Percentiles rank a stretch among this genome's conserved stretches.
These are phyloP conservation scores for Oldenlandia corymbosa DNA, from an alignment of 257 asterid genomes.

Conservation along the genomic window DNA sequence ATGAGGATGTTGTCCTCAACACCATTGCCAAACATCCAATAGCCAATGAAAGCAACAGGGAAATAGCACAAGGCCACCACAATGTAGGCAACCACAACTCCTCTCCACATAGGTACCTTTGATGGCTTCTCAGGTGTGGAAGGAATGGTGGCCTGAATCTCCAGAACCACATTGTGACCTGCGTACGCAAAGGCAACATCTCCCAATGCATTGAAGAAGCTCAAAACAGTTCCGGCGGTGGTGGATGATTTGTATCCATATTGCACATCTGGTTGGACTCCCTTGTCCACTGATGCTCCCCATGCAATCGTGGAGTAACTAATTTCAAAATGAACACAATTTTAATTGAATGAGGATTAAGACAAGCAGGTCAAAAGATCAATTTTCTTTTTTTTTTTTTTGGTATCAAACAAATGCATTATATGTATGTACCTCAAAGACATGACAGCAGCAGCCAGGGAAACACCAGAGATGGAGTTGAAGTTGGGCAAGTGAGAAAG, in stretches of 20 bases:
- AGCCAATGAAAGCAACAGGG: slow-evolving; percentile 86
- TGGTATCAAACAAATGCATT: too few species aligned
- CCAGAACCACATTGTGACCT: slow-evolving; percentile 89
- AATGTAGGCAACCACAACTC: slow-evolving; percentile 80
- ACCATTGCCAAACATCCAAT: slow-evolving; percentile 55
- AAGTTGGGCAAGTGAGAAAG: slow-evolving; percentile 92
- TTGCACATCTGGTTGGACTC: slow-evolving; percentile 48
- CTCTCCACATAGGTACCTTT: slow-evolving; percentile 87
- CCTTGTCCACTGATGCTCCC: slow-evolving; percentile 69
- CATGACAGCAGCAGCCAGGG: slow-evolving; percentile 94
- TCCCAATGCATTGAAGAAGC: slow-evolving; percentile 74
- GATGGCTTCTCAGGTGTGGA: slow-evolving; percentile 92
- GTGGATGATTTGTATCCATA: slow-evolving; percentile 60
- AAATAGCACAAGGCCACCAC: slow-evolving; percentile 86
- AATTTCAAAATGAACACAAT: neutral
- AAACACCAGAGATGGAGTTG: slow-evolving; percentile 82
- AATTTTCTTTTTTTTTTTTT: too few species aligned
- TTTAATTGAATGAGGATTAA: too few species aligned
- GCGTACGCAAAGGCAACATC: slow-evolving; percentile 94
- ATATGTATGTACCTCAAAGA: slow-evolving; percentile 52
- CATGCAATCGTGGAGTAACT: slow-evolving; percentile 93
- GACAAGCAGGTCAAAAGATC: too few species aligned
- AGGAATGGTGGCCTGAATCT: slow-evolving; percentile 89
- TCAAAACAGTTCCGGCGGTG: slow-evolving; percentile 53
- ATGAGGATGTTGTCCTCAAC: slow-evolving; percentile 56